Conservation (phyloP, 768 basidiomycete genomes). For the Brasilioporus rufonigricans region DNA sequence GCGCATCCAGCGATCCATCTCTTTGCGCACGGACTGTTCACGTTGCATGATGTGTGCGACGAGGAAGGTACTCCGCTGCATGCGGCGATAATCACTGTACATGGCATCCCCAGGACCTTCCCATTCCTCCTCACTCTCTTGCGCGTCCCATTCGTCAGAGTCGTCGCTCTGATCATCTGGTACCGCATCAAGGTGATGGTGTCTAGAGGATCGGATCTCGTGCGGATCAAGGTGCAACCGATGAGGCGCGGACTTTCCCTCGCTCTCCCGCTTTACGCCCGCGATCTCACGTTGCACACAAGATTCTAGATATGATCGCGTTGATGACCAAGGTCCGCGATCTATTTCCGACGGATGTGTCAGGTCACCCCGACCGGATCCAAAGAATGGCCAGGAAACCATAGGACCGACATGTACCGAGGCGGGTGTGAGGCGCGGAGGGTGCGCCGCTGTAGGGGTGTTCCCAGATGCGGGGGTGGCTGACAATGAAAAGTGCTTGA, state of each 20-base stretch:
- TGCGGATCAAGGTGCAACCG: constrained; percentile 78
- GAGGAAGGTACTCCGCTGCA: constrained; percentile 77
- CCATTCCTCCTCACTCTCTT: constrained; percentile 80
- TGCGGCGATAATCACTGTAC: constrained; percentile 81
- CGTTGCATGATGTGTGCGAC: constrained; percentile 65
- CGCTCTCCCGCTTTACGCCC: constrained; percentile 74
- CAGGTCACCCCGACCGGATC: constrained; percentile 75
- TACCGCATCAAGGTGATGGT: constrained; percentile 64
- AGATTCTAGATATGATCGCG: constrained; percentile 57
- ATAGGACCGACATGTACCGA: constrained; percentile 69
- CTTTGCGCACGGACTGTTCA: constrained; percentile 59
- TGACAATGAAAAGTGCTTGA: constrained; percentile 21
- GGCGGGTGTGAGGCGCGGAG: constrained; percentile 13
- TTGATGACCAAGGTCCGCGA: constrained; percentile 75
- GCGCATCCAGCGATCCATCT: constrained; percentile 69
- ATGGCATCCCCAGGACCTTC: constrained; percentile 68
- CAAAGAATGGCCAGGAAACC: constrained; percentile 90
- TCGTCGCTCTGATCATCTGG: constrained; percentile 75
- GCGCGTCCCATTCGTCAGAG: constrained; percentile 74
- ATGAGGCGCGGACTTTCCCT: constrained; percentile 74
- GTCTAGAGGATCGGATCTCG: constrained; percentile 67
- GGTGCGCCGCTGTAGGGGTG: neutral
- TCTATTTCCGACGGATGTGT: constrained; percentile 65
- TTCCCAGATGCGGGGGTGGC: constrained; percentile 4
- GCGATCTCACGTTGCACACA: constrained; percentile 70